Percentiles rank a stretch among this genome's conserved stretches.
Conservation (phyloP, 441 rosid genomes). For the Pelargonium australe region DNA sequence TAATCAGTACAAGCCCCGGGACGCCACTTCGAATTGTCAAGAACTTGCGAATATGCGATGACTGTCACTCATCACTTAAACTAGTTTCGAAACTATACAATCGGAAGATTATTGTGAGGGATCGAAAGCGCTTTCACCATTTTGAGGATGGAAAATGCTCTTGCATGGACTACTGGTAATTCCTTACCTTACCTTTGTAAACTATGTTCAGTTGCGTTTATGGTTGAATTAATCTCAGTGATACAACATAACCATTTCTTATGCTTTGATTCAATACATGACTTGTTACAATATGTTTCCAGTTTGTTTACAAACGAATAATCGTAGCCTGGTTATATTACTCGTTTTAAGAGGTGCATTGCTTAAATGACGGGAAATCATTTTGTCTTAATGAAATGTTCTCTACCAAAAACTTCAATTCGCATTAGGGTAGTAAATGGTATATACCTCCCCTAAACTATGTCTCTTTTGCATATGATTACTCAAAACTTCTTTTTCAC, state of each 20-base stretch:
- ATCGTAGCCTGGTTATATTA: not conserved
- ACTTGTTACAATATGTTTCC: too few relatives aligned
- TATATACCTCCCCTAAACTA: too few relatives aligned
- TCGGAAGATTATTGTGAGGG: constrained; percentile 37
- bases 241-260: not conserved
- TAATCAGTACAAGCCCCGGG: constrained; percentile 41
- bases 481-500: too few relatives aligned
- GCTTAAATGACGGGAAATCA: not conserved
- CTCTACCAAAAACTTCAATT: not conserved
- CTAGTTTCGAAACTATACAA: constrained; percentile 36
- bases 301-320: too few relatives aligned
- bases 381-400: not conserved
- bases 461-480: too few relatives aligned
- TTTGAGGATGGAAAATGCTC: constrained; percentile 42
- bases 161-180: constrained; percentile 42
- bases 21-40: constrained; percentile 38
- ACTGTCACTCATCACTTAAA: constrained; percentile 45
- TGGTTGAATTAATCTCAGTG: too few relatives aligned
- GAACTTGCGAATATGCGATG: constrained; percentile 45
- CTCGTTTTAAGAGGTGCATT: not conserved
- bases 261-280: too few relatives aligned
- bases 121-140: constrained; percentile 49
- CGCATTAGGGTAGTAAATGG: too few relatives aligned
- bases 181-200: not conserved
- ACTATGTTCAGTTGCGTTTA: not conserved